Evolutionary conservation across 2,329 filamentous ascomycete genomes (phyloP).

Genomic region (Madurella fahalii): DNA sequence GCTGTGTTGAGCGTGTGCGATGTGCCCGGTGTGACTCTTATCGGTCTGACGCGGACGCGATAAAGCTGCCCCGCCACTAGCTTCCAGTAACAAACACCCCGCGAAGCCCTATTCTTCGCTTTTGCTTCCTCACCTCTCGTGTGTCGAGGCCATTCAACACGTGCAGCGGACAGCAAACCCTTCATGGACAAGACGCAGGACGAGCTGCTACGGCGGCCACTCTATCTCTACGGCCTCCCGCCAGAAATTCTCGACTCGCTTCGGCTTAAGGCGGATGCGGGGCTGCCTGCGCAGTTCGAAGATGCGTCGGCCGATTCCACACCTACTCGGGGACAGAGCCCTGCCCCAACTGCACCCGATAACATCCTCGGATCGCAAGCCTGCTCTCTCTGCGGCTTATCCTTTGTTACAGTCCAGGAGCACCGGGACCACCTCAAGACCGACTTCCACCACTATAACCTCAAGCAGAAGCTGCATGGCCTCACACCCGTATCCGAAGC

Average conservation of each 20-base stretch:
- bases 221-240: constrained; percentile 74
- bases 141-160: not conserved
- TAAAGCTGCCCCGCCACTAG: constrained; percentile 11
- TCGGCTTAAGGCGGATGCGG: constrained; percentile 49
- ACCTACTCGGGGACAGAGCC: constrained; percentile 24
- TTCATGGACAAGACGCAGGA: constrained; percentile 36
- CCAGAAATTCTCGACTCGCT: constrained; percentile 67
- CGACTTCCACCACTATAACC: constrained; percentile 88
- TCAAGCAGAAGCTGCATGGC: constrained; percentile 84
- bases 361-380: constrained; percentile 60
- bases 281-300: constrained; percentile 33
- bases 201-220: constrained; percentile 47
- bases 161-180: not conserved
- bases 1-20: not conserved
- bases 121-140: not conserved
- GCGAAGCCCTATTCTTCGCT: not conserved
- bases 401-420: constrained; percentile 69
- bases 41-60: constrained; percentile 7
- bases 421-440: constrained; percentile 84
- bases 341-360: constrained; percentile 19
- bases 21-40: constrained; percentile 15
- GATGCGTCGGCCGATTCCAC: constrained; percentile 25
- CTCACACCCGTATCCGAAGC: constrained; percentile 66
- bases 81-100: not conserved
- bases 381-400: constrained; percentile 74